Base-by-base conservation (phyloP, 2,329 filamentous ascomycete genomes). In the Monilinia polystroma region DNA sequence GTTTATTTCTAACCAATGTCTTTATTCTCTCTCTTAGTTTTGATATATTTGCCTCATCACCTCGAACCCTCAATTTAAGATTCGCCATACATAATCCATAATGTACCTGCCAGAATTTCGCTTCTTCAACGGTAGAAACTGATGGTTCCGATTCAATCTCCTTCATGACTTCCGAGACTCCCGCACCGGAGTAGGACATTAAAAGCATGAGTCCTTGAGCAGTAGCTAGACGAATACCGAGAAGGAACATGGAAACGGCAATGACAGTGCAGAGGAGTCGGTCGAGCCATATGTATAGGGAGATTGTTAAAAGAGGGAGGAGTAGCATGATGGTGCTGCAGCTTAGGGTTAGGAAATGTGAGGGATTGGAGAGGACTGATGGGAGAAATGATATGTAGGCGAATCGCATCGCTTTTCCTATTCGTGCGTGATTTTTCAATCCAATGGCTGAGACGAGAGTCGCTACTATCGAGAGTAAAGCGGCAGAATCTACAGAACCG, bases 91-190 rank as follows among this genome's bases (percentile, higher is more conserved):
- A 96, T 52, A 98, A 82, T 1, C 94, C 93, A 77, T 98, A 97
- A 79, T 99, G 95, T 18, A 97, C 95, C 80, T 99, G 95, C 95
- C 95, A 99, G 78, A 99, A 97, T 76, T 93, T 89, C 1, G 93
- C 94, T 75, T 97, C 93, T 67, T 97, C 92, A 57, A 99, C 87
- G 1, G 85, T 84, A 55, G 85, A 85, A 35, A 98, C 87, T 66
- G 85, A 84, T 1, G 90, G 87, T 73, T 97, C 93, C 1, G 87
- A 84, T 76, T 93, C 89, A 63, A 99, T 93, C 77, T 96, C 92
- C 66, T 86, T 85, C 73, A 97, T 83, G n/a, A 97, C 89, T 29
- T 89, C 87, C 38, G 65, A 64, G 45, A 77, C 74, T 18, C 74
- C 74, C 26, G 72, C 68, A 11, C 73, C 75, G 10, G 68, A 72